Conservation (phyloP, 1,284 basidiomycete genomes). For the Pholiota adiposa region DNA sequence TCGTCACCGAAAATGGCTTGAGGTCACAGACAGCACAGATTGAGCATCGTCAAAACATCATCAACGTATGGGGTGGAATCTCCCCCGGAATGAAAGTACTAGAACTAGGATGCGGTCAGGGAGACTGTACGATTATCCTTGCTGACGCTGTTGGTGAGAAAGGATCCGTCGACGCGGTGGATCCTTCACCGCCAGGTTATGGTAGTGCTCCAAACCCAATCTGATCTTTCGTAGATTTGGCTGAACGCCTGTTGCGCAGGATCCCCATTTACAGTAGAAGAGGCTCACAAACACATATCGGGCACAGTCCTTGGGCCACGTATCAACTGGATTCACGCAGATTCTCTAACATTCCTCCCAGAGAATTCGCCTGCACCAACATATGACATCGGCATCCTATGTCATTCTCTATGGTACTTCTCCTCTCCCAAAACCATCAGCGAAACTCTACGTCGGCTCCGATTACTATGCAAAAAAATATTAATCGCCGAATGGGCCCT, state of each 20-base stretch:
- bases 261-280: conserved; percentile 11
- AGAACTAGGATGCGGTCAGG: conserved; percentile 19
- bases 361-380: background rate
- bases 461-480: conserved; percentile 7
- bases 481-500: conserved; percentile 16
- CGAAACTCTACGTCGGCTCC: conserved; percentile 7
- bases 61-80: conserved; percentile 7
- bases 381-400: conserved; percentile 13
- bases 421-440: conserved; percentile 4
- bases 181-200: conserved; percentile 16
- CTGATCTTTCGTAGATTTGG: background rate
- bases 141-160: conserved; percentile 15
- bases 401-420: conserved; percentile 20
- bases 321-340: conserved; percentile 7
- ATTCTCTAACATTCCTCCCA: conserved; percentile 10
- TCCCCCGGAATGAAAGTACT: conserved; percentile 8
- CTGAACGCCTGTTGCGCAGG: background rate
- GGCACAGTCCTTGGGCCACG: conserved; percentile 6
- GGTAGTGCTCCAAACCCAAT: conserved; percentile 8
- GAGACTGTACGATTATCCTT: conserved; percentile 17
- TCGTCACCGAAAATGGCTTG: conserved; percentile 10
- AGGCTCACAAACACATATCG: conserved; percentile 13
- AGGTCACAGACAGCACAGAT: conserved; percentile 8
- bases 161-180: conserved; percentile 14
- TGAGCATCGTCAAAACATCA: conserved; percentile 5